Base-by-base conservation (phyloP, 805 yeast genomes). In the Cyberlindnera galapagoensis region DNA sequence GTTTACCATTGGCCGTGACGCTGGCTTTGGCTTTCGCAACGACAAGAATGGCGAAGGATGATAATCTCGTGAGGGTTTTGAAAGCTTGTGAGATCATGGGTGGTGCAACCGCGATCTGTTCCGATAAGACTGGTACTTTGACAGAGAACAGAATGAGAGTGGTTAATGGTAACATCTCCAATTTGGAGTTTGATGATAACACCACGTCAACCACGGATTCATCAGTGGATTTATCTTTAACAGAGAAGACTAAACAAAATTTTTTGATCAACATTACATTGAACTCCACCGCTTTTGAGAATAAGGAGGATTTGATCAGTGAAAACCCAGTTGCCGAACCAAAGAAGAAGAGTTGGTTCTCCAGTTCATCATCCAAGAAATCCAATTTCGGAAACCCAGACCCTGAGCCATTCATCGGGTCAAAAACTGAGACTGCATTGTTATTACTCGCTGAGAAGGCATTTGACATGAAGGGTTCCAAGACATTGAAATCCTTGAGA, bases 71-170 rank as follows among this genome's bases (percentile, higher is more conserved):
- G n/a, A 76, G 98, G 48, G 94, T 86, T 8, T 66, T 92, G 44
- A 80, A 79, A 51, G 80, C 94, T 28, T 92, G 98, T 69, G 99
- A 92, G 60, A 92, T 96, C 12, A 90, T 92, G 97, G 98, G 99
- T 26, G 86, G 95, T 28, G 98, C 97, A 2, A 92, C 97, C 10
- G 92, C 96, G 4, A 70, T 92, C 31, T 92, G 98, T 59, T 87
- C 97, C 1, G 98, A 92, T 62, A 90, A 92, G 57, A 92, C 98
- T 1, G 98, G 98, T 38, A 92, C 99, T 9, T 68, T 92, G 36
- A 92, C 99, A 2, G 95, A 87, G 56, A 92, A 92, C 57, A 70
- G 68, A 49, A 92, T 92, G 99, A 74, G 86, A 23, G 87, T 92
- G 6, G 95, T 87, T 9, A 72, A 69, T 35, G 95, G 92, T 4